Evolutionary conservation across 176 grass and related monocot species (phyloP), one percentile per base, ranked within the genome.

Genomic region (Miscanthus lutarioriparius): DNA sequence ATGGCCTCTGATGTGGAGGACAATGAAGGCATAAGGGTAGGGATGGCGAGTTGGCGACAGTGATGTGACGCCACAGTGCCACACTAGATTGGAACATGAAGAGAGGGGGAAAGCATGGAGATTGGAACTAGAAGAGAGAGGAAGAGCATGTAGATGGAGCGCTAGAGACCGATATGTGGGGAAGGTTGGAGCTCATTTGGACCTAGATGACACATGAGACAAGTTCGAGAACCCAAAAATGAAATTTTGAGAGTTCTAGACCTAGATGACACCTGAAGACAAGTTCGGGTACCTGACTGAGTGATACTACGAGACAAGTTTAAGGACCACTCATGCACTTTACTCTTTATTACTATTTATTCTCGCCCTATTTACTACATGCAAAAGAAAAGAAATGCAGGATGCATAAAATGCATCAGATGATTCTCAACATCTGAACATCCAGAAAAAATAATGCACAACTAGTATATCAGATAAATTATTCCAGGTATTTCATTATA

Each of bases 361-460:
- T 62, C 4, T 40, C 6, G 4, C 8, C 11, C 13, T n/a, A 6
- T 59, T 45, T 64, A 67, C 30, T 30, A 81, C 32, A 76, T 77
- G 16, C 23, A 23, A 49, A 20, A 61, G 26, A 62, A 70, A 11
- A 89, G 26, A 56, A 19, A 27, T 14, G 25, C 27, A 54, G 33
- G 33, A 35, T 5, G 37, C 45, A 64, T 8, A 88, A 33, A 77
- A 44, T 30, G 58, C 8, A 64, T 28, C 56, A 70, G 41, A 58
- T 16, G 49, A 47, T 75, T 79, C 13, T 72, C 69, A 45, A 74
- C 43, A 48, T 13, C 74, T 68, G 27, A 56, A 53, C 23, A 78
- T 54, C 26, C 35, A 65, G 32, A 74, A n/a, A 56, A 58, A 4
- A 56, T 7, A n/a, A 56, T 56, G 8, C 12, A 45, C 3, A 59